Evolutionary conservation across 2,329 filamentous ascomycete genomes (phyloP).

Genomic region (Ophiostoma ips): DNA sequence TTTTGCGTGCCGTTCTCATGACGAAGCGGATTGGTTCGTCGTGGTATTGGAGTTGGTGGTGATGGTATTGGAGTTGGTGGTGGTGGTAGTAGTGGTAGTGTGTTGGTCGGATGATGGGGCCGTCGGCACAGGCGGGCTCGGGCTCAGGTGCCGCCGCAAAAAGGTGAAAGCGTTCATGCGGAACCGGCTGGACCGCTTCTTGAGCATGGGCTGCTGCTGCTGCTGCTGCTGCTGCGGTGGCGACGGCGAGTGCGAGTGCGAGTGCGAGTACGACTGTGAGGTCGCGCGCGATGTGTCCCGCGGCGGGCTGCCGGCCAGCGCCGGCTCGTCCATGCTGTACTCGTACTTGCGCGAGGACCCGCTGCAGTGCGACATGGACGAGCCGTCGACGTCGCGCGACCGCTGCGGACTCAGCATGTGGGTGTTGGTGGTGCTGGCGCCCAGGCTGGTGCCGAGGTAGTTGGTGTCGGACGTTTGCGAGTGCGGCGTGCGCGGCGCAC

Average conservation of each 20-base stretch:
- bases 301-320: neutral
- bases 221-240: conserved; percentile 20
- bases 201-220: conserved; percentile 33
- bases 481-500: neutral
- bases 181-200: conserved; percentile 50
- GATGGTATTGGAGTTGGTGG: too few relatives aligned
- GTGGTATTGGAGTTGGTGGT: neutral
- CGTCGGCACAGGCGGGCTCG: conserved; percentile 21
- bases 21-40: neutral
- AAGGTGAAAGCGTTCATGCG: conserved; percentile 47
- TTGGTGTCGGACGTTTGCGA: neutral
- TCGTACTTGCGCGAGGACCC: conserved; percentile 20
- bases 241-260: conserved; percentile 17
- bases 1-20: neutral
- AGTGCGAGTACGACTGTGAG: too few relatives aligned
- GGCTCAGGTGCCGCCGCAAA: conserved; percentile 38
- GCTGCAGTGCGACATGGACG: conserved; percentile 16
- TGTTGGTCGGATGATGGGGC: neutral
- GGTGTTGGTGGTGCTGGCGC: neutral
- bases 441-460: neutral
- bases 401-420: conserved; percentile 16
- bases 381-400: conserved; percentile 22
- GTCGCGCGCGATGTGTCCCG: too few relatives aligned
- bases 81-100: too few relatives aligned
- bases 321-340: neutral